Conservation (phyloP, 2,329 filamentous ascomycete genomes). For the Arthrobotrys iridis region DNA sequence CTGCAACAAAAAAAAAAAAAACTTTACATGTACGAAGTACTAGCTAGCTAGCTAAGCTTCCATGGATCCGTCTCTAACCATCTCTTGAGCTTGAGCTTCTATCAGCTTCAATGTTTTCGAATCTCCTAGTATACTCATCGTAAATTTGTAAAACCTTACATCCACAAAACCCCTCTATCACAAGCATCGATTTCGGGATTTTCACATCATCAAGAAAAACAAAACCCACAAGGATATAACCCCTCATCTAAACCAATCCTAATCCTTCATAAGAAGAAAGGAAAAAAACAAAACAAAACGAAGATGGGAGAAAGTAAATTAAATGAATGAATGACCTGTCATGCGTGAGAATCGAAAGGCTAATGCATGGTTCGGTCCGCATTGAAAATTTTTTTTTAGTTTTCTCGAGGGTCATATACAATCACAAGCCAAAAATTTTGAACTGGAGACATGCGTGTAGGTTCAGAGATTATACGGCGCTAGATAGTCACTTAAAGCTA, state of each 20-base stretch:
- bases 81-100: neutral
- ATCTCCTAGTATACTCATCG: neutral
- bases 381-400: neutral
- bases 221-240: too few relatives aligned
- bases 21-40: too few relatives aligned
- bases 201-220: neutral
- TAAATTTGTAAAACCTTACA: neutral
- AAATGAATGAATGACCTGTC: constrained; percentile 41
- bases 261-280: neutral
- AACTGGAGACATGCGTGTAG: neutral
- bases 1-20: too few relatives aligned
- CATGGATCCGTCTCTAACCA: too few relatives aligned
- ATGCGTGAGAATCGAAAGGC: constrained; percentile 20
- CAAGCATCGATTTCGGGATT: neutral
- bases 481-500: too few relatives aligned
- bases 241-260: too few relatives aligned
- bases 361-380: constrained; percentile 43
- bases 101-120: neutral
- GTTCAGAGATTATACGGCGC: too few relatives aligned
- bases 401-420: too few relatives aligned
- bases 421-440: constrained; percentile 19
- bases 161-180: neutral
- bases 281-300: neutral
- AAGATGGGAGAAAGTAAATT: neutral
- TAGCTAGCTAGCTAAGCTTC: too few relatives aligned